phyloP scores from a whole-genome alignment of 495 filamentous ascomycete species.

The Corynascus novoguineensis region DNA sequence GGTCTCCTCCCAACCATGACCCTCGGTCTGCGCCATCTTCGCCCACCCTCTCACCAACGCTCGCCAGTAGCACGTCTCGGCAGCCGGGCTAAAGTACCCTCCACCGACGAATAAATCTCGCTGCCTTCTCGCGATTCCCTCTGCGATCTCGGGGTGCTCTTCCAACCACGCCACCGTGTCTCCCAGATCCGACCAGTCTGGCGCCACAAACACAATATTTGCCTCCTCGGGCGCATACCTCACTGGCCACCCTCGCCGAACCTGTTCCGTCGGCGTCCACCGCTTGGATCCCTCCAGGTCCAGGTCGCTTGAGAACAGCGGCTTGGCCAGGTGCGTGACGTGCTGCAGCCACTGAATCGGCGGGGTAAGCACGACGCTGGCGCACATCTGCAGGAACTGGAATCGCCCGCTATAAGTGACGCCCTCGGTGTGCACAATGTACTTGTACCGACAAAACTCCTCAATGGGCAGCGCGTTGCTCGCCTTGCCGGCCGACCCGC shows the following conservation, averaged over 20 bases:
- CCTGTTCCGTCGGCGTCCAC: constrained; percentile 21
- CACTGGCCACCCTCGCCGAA: constrained; percentile 33
- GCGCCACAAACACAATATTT: constrained; percentile 49
- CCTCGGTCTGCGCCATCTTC: constrained; percentile 33
- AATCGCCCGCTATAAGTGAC: constrained; percentile 54
- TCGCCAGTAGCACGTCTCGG: constrained; percentile 53
- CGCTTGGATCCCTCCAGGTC: constrained; percentile 2
- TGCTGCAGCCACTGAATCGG: constrained; percentile 48
- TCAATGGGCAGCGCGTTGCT: constrained; percentile 42
- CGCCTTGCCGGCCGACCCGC: background rate
- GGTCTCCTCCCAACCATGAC: constrained; percentile 28
- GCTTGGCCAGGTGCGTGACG: constrained; percentile 42
- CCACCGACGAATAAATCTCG: constrained; percentile 38
- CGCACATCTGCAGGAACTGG: constrained; percentile 50
- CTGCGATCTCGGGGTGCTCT: constrained; percentile 37
- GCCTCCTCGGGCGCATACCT: constrained; percentile 37
- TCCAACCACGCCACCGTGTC: constrained; percentile 40
- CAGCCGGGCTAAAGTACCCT: constrained; percentile 47
- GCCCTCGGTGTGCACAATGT: constrained; percentile 57
- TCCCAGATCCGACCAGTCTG: constrained; percentile 50
- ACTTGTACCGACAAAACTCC: constrained; percentile 49
- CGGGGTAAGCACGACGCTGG: constrained; percentile 43
- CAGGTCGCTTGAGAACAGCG: constrained; percentile 37
- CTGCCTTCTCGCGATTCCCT: constrained; percentile 47
- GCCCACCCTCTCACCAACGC: constrained; percentile 45